Conservation (phyloP, 2,329 filamentous ascomycete genomes). For the Zasmidium cellare region DNA sequence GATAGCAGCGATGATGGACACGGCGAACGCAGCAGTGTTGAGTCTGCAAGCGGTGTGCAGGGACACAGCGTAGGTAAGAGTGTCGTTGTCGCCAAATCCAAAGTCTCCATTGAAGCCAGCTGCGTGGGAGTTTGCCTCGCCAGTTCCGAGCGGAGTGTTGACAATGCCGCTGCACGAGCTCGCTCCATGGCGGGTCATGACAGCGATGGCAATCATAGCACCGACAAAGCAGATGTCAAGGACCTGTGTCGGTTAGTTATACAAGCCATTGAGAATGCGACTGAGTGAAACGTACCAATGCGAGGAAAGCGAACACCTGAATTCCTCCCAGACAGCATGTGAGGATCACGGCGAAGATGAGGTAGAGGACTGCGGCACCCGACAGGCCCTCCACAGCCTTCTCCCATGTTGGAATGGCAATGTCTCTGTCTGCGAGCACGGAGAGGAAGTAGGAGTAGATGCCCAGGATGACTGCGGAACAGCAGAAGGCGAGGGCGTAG, state of each 20-base stretch:
- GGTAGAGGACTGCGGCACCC: constrained; percentile 73
- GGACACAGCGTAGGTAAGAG: constrained; percentile 46
- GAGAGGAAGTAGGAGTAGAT: constrained; percentile 78
- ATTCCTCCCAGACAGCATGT: constrained; percentile 79
- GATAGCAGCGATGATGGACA: constrained; percentile 75
- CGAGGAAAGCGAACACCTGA: constrained; percentile 69
- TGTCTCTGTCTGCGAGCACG: constrained; percentile 64
- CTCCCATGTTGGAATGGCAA: constrained; percentile 63
- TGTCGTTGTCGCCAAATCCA: constrained; percentile 39
- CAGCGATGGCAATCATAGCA: constrained; percentile 78
- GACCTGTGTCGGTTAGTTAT: constrained; percentile 36
- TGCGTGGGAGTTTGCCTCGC: constrained; percentile 53
- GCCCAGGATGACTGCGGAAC: constrained; percentile 67
- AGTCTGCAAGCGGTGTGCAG: constrained; percentile 69
- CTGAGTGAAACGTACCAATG: constrained; percentile 48
- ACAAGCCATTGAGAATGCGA: no score
- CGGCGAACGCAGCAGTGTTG: constrained; percentile 74
- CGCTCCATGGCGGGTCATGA: constrained; percentile 69
- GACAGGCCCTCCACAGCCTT: constrained; percentile 65
- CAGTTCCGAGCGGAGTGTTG: constrained; percentile 68
- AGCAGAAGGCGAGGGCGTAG: constrained; percentile 72
- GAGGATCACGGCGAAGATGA: constrained; percentile 68
- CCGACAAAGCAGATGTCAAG: constrained; percentile 76
- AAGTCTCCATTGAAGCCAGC: constrained; percentile 51
- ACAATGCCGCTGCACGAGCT: constrained; percentile 65